A percentile compares a stretch with the other conserved stretches of the same genome.
These are phyloP conservation scores for Nigrospora oryzae DNA, from an alignment of 2,329 filamentous ascomycete species.

Conservation along the genomic window DNA sequence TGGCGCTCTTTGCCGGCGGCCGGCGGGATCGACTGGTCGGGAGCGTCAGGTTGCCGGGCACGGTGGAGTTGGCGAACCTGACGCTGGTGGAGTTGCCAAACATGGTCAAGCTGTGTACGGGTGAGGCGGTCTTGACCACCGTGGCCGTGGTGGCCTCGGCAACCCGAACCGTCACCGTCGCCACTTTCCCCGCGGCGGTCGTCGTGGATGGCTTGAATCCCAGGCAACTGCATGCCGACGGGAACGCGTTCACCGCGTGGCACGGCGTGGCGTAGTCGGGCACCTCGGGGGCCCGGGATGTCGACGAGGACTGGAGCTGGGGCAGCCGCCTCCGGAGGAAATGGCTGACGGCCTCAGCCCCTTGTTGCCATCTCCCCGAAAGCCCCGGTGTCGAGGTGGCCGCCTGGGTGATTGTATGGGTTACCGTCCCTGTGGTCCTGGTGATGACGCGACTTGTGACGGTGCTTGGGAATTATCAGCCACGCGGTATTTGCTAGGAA, in stretches of 20 bases:
- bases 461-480: background rate
- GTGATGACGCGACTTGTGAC: background rate
- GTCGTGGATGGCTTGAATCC: conserved; percentile 6
- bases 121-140: background rate
- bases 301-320: background rate
- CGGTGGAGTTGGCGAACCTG: conserved; percentile 7
- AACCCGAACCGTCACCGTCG: conserved; percentile 4
- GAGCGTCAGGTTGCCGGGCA: background rate
- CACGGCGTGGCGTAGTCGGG: conserved; percentile 10
- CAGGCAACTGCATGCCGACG: conserved; percentile 12
- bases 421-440: conserved; percentile 2
- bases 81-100: conserved; percentile 4
- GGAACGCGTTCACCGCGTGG: conserved; percentile 7
- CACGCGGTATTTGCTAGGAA: background rate
- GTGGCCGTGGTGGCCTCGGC: conserved; percentile 4
- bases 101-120: background rate
- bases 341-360: conserved; percentile 8
- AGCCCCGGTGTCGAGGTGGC: conserved; percentile 4
- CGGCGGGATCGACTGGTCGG: background rate
- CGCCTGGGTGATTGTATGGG: conserved; percentile 6
- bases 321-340: conserved; percentile 5
- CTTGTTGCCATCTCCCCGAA: conserved; percentile 9
- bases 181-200: conserved; percentile 5
- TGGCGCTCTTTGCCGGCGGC: background rate
- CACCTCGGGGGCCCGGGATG: conserved; percentile 3